Conservation (phyloP, 768 basidiomycete genomes). For the Podaxis sp. region DNA sequence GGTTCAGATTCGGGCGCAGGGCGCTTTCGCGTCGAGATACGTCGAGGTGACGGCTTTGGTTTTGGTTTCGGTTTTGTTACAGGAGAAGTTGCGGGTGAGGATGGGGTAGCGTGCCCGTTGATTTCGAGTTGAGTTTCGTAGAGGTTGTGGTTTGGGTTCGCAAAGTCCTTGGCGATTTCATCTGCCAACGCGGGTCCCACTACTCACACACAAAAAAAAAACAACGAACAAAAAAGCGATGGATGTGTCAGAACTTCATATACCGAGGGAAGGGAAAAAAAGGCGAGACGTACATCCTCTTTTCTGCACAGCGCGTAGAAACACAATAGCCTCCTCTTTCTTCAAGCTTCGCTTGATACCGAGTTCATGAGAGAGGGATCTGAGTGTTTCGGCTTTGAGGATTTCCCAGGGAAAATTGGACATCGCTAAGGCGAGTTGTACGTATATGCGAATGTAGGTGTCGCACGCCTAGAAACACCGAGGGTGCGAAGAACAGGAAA, state of each 20-base stretch:
- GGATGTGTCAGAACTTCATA: background rate
- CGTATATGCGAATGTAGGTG: background rate
- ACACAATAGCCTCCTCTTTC: slow-evolving; percentile 10
- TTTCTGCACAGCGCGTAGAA: slow-evolving; percentile 11
- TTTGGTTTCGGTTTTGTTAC: background rate
- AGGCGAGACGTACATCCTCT: slow-evolving; percentile 9
- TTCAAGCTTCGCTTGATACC: slow-evolving; percentile 3
- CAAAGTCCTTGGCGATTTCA: background rate
- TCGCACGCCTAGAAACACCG: background rate
- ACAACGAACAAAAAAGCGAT: background rate
- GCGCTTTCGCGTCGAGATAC: slow-evolving; percentile 6
- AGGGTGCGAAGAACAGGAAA: background rate
- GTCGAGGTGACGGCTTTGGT: background rate
- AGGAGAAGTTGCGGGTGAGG: background rate
- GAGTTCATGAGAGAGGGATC: slow-evolving; percentile 5
- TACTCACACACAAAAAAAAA: background rate
- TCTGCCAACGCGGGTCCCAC: slow-evolving; percentile 13
- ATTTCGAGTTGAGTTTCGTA: background rate
- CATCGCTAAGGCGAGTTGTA: background rate
- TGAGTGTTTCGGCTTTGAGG: slow-evolving; percentile 13
- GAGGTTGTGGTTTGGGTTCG: background rate
- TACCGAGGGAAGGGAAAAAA: background rate
- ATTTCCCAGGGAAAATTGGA: slow-evolving; percentile 16
- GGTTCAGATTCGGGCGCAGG: slow-evolving; percentile 1
- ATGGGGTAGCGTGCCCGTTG: background rate